Base-by-base conservation (phyloP, 768 basidiomycete species). In the Suillus weaverae region DNA sequence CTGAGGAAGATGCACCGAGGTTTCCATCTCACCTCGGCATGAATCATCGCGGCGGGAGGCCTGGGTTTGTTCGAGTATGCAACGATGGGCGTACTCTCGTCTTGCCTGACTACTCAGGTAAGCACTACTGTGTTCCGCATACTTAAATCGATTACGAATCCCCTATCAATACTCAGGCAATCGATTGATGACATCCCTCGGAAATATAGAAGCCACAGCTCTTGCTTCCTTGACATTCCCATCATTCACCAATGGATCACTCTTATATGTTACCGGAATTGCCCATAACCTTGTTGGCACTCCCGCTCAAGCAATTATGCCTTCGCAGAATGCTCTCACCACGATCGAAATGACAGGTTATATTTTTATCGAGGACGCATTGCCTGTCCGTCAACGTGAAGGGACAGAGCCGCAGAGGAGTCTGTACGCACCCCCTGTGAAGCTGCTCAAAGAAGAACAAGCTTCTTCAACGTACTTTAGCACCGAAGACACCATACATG, bases 191-290 rank as follows among this genome's bases (percentile, higher is more conserved):
- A 83, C 83, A 2, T 87, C 87, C 4, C 76, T 90, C 10, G 88
- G 89, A 5, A 89, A 89, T 70, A 83, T 89, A 35, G 85, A 88
- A 65, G 81, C 79, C 16, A 87, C 85, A 0, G 82, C 85, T 4
- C 68, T 84, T 2, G 88, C 88, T 11, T 84, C 83, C 0, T 76
- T 88, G 36, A 84, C 86, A 4, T 83, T 89, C 62, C 70, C 85
- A 13, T 81, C 81, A 14, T 90, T 86, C 68, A 73, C 71, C 2
- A 81, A 80, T 0, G 88, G 89, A 9, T 76, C 84, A 56, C 78
- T 90, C n/a, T 80, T 90, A 6, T 90, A 90, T 67, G 71, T 89
- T 38, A 89, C 89, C 3, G 88, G 89, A 6, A 72, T 75, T 1
- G 89, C 88, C 4, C 74, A 74, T 26, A 88, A 84, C 60, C 69